Base-by-base conservation (phyloP, 768 basidiomycete species). In the Rubroboletus pulcherrimus region DNA sequence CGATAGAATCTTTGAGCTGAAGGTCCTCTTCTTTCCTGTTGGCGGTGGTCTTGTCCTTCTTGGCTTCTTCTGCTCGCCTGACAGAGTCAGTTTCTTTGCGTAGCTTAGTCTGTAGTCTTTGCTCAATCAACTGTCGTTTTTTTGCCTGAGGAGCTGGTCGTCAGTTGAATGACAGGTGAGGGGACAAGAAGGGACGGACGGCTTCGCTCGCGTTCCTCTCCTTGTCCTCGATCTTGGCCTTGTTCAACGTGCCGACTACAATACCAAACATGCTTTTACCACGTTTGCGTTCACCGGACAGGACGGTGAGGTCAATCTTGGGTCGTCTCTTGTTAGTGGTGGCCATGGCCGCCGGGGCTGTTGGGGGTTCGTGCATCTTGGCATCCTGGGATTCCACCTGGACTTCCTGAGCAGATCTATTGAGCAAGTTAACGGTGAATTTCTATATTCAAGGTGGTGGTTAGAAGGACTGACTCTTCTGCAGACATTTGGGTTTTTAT, bases 251-350 rank as follows among this genome's bases (percentile, higher is more conserved):
- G 50, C 89, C 89, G 54, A 93, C 72, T 60, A 91, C 77, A 61
- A 92, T 77, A 58, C 89, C 91, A 75, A 93, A 89, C 87, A 91
- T 89, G 75, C 81, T 84, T 82, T 89, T 90, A 69, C 90, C 90
- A 65, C 89, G 86, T 74, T 87, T 91, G 66, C 87, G 82, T 71
- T 88, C 87, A 64, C 85, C 78, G 57, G 74, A 57, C 42, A 61
- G 70, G 46, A 77, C 74, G 56, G 74, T 75, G 62, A 91, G 76
- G 70, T 91, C 87, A 59, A 91, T 77, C 65, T 86, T 82, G 57
- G 89, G 89, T 55, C 89, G 83, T 73, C 81, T 87, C 75, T 80
- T 84, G 67, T 72, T 78, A 42, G 69, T 69, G 33, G 63, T 62
- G 40, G 73, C 71, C 68, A 76, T 75, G 38, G 77, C 76, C 15